Evolutionary conservation across 2,329 filamentous ascomycete genomes (phyloP), one percentile per base, ranked within the genome.

Genomic region (Dothiorella sarmentorum): DNA sequence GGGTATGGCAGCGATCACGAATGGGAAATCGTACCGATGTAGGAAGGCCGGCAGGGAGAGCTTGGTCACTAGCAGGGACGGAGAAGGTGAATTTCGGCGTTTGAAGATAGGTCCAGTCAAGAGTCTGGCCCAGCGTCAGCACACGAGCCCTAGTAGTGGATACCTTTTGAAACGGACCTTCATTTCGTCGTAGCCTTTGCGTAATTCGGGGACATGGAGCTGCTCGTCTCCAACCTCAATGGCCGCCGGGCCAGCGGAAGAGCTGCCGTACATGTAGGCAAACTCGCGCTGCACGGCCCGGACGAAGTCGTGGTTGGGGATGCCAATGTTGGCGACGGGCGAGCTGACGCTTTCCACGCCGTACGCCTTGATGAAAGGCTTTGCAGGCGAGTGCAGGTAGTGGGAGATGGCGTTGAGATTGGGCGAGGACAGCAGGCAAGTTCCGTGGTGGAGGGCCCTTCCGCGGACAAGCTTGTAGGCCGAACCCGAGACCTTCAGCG

Each of bases 281-380:
- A 96, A 97, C 69, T 81, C 73, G 42, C 76, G 74, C 58, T 80
- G 79, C 33, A 84, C 78, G 1, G 68, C 68, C 18, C 65, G 58
- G 49, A 77, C 73, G 42, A 81, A 81, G 33, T 73, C 67, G 15
- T 71, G 66, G 35, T 80, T 74, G 13, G 70, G 75, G 0, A 90
- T 71, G 3, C 84, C 82, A 1, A 96, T 85, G 73, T 97, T 99
- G 7, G 84, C 81, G 10, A 97, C 87, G 0, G 86, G 85, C 47
- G 91, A 96, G 62, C 90, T 86, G 42, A 97, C 91, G 70, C 93
- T 97, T 66, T 94, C 91, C 1, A 97, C 92, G 0, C 94, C 94
- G 61, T 88, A 86, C 0, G 90, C 90, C 62, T 85, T 85, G 67
- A 97, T 87, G 68, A 84, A 92, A 0, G 81, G 80, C 64, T 86